phyloP scores from a whole-genome alignment of 768 basidiomycete genomes.

The Naganishia antarctica region DNA sequence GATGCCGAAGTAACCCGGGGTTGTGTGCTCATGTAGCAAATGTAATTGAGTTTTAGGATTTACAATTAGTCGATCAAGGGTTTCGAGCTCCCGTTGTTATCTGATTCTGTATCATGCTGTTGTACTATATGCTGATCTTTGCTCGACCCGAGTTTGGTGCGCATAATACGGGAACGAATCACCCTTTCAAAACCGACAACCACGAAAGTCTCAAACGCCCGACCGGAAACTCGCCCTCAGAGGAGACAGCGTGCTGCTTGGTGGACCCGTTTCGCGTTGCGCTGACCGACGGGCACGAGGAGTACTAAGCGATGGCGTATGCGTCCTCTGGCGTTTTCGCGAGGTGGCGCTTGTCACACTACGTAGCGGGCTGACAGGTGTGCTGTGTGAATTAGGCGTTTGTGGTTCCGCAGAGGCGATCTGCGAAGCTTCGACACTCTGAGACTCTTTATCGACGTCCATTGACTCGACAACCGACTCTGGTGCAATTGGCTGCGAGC shows the following conservation, averaged over 20 bases:
- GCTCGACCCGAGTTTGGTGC: no score
- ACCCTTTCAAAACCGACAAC: no score
- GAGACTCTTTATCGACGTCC: constrained; percentile 1
- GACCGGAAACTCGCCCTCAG: neutral
- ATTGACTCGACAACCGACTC: neutral
- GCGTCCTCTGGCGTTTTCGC: neutral
- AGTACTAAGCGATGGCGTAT: constrained; percentile 1
- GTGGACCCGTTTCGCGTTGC: neutral
- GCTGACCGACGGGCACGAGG: constrained; percentile 4
- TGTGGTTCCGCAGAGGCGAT: neutral
- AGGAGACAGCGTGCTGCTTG: neutral
- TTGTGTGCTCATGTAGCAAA: constrained; percentile 7
- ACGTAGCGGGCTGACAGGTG: neutral
- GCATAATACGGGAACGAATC: no score
- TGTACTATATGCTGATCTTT: neutral
- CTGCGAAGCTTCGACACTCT: neutral
- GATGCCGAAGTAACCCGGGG: neutral
- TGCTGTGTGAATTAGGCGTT: neutral
- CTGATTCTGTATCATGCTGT: neutral
- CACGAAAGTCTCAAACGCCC: no score
- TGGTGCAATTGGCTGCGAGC: neutral
- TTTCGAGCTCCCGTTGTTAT: no score
- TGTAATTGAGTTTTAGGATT: neutral
- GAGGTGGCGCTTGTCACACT: neutral
- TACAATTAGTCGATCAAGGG: no score